These are phyloP conservation scores for Umbelopsis ramanniana DNA, from an alignment of 192 early-diverging fungal genomes.

Conservation along the genomic window DNA sequence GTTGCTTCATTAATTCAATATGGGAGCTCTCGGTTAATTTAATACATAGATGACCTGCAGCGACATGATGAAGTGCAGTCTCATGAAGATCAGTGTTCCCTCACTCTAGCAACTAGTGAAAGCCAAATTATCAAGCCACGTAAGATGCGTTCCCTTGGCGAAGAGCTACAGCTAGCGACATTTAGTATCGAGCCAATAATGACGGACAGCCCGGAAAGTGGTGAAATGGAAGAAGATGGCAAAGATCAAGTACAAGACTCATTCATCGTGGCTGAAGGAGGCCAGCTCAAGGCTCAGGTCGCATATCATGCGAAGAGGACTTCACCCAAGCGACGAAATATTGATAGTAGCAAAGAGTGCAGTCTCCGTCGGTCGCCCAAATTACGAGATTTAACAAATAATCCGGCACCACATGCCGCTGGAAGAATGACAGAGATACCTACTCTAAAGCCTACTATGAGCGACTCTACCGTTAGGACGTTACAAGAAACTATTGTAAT, in stretches of 20 bases:
- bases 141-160: neutral
- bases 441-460: neutral
- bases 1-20: neutral
- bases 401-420: neutral
- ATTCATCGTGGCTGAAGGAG: neutral
- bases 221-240: neutral
- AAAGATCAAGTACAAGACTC: neutral
- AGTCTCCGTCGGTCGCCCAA: neutral
- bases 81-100: neutral
- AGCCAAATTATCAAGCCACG: neutral
- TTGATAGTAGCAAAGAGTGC: constrained; percentile 14
- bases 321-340: constrained; percentile 7
- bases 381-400: neutral
- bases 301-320: constrained; percentile 18
- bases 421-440: neutral
- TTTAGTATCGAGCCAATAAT: neutral
- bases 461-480: neutral
- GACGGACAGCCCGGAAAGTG: neutral
- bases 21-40: neutral
- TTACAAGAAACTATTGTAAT: neutral
- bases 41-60: neutral
- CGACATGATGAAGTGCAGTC: too few relatives aligned
- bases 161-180: neutral
- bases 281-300: neutral
- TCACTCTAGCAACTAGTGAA: neutral